Base-by-base conservation (phyloP, 257 asterid genomes). In the Cordia subcordata region DNA sequence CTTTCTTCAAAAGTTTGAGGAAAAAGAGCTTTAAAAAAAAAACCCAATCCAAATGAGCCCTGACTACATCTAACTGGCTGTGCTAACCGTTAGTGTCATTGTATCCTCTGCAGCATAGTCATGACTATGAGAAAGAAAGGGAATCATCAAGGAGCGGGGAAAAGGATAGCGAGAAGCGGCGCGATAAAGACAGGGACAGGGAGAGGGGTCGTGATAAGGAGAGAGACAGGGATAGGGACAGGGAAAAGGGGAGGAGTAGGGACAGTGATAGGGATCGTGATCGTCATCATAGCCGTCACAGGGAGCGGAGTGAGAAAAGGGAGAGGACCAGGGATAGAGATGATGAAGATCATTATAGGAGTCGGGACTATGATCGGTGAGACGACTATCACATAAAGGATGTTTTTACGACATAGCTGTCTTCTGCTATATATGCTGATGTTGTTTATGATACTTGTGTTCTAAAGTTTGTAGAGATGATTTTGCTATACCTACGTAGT, bases 321-420 rank as follows among this genome's bases (percentile, higher is more conserved):
- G 82, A 81, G 65, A 85, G 85, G 74, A 81, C 93, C 35, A 81
- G 84, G 74, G 95, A 82, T 50, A 75, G 75, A 70, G 94, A 77
- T 61, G 89, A 75, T 38, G 96, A 82, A 52, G 86, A 77, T 71
- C 66, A 72, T 64, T 60, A 67, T 62, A 77, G 73, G 77, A 71
- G 72, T 76, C 91, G 96, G 60, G 96, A 85, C 68, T 69, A 46
- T 65, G 98, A 88, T 57, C 80, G 88, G 99, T 88, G 35, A 75
- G 68, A 56, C 55, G 65, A 47, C 53, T 68, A 17, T 21, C 27
- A 47, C 32, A 35, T 27, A 6, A 3, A 27, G 35, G 35, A 27
- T 27, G 35, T 27, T 27, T 27, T 3, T 27, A 27, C 6, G 6
- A 27, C 35, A 27, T 27, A 27, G 3, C 35, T 27, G 35, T 27